Conservation (phyloP, 2,329 filamentous ascomycete species). For the Trichoderma sp. region DNA sequence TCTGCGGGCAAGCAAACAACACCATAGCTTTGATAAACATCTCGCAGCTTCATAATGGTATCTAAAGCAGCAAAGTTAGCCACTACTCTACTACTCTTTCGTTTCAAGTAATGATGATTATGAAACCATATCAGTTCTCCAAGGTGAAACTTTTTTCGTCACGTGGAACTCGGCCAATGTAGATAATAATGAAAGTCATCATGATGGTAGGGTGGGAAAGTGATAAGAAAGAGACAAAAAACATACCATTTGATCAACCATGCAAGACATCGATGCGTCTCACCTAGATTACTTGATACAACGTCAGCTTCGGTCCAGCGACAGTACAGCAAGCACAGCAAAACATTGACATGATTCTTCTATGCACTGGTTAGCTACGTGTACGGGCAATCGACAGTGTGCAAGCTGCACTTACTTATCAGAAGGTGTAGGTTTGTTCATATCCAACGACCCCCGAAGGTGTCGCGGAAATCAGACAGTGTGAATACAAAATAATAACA, state of each 20-base stretch:
- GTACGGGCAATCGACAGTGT: neutral
- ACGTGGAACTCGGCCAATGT: slow-evolving; percentile 57
- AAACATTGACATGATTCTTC: neutral
- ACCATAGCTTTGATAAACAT: neutral
- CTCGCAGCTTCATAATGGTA: neutral
- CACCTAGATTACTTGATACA: neutral
- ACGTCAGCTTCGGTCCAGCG: slow-evolving; percentile 10
- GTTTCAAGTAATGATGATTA: slow-evolving; percentile 4
- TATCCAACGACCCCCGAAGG: slow-evolving; percentile 43
- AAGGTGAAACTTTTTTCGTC: slow-evolving; percentile 61
- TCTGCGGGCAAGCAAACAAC: neutral
- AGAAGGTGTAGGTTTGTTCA: slow-evolving; percentile 58
- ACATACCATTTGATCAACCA: slow-evolving; percentile 19
- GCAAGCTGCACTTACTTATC: slow-evolving; percentile 43
- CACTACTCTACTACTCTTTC: neutral
- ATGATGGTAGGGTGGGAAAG: slow-evolving; percentile 38
- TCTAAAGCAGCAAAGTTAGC: neutral
- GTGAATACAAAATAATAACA: slow-evolving; percentile 53
- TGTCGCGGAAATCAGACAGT: slow-evolving; percentile 54
- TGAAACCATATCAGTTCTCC: slow-evolving; percentile 56
- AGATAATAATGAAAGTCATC: slow-evolving; percentile 52
- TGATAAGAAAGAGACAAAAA: slow-evolving; percentile 1
- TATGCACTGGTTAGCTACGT: neutral
- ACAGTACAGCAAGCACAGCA: neutral
- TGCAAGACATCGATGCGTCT: neutral